phyloP scores from a whole-genome alignment of 2,329 filamentous ascomycete species.

The Ceratocystis destructans region DNA sequence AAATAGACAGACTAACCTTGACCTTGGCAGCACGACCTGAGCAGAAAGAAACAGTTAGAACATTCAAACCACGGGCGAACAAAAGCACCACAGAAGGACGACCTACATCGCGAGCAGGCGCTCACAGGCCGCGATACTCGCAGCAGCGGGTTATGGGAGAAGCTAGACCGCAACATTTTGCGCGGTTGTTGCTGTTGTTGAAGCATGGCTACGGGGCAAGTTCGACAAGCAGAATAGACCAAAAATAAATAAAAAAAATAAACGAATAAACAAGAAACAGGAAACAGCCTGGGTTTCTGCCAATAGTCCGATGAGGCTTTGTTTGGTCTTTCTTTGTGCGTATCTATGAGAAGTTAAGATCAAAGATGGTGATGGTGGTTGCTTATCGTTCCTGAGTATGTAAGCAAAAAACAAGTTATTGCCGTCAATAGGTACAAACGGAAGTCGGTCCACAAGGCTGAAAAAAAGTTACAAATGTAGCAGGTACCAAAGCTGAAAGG shows the following conservation, averaged over 20 bases:
- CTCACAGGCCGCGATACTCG: slow-evolving; percentile 67
- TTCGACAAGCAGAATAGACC: neutral
- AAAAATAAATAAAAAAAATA: slow-evolving; percentile 1
- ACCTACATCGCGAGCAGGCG: slow-evolving; percentile 60
- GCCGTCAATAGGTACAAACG: neutral
- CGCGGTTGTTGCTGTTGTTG: slow-evolving; percentile 9
- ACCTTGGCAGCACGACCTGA: slow-evolving; percentile 80
- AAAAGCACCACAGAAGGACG: neutral
- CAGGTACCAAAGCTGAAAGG: neutral
- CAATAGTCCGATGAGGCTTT: neutral
- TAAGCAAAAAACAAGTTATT: neutral
- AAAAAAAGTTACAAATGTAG: slow-evolving; percentile 1
- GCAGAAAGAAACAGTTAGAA: neutral
- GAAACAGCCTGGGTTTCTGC: neutral
- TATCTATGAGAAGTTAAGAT: neutral
- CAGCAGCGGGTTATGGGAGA: slow-evolving; percentile 45
- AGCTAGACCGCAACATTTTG: slow-evolving; percentile 31
- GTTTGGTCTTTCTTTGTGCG: neutral
- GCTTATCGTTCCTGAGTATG: neutral
- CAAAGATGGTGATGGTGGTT: neutral
- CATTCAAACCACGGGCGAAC: neutral
- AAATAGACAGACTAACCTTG: slow-evolving; percentile 43
- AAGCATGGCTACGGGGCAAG: slow-evolving; percentile 25
- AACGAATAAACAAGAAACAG: neutral
- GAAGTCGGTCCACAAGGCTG: neutral